phyloP scores from a whole-genome alignment of 2,329 filamentous ascomycete species.

The Teratosphaeria viscida region DNA sequence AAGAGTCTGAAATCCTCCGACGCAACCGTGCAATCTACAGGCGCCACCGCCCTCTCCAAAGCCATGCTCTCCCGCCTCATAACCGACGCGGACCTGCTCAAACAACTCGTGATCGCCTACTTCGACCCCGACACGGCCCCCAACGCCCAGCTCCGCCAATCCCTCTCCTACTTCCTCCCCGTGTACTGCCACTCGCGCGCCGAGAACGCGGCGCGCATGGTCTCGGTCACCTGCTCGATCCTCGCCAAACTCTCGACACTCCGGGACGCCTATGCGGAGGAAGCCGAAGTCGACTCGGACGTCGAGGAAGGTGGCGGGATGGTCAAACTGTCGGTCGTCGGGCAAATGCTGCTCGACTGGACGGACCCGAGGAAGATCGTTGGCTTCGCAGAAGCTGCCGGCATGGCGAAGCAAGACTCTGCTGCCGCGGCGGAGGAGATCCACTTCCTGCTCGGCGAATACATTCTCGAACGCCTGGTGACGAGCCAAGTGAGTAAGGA shows the following conservation, averaged over 20 bases:
- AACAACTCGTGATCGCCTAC: constrained; percentile 73
- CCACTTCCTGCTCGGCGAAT: constrained; percentile 67
- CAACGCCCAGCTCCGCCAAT: constrained; percentile 76
- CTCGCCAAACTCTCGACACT: constrained; percentile 54
- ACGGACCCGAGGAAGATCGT: constrained; percentile 76
- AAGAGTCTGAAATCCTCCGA: constrained; percentile 66
- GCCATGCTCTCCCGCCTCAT: constrained; percentile 73
- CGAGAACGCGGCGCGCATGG: constrained; percentile 77
- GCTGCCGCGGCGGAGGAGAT: constrained; percentile 33
- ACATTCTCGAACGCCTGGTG: constrained; percentile 65
- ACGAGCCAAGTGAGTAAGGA: constrained; percentile 57
- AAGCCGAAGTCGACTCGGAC: constrained; percentile 52
- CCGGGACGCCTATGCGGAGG: constrained; percentile 22
- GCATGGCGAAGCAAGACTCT: constrained; percentile 7
- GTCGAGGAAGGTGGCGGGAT: constrained; percentile 57
- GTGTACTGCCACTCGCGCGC: constrained; percentile 82
- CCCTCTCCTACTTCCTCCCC: constrained; percentile 84
- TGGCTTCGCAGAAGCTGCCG: constrained; percentile 18
- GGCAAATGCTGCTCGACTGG: constrained; percentile 82
- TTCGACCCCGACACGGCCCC: constrained; percentile 71
- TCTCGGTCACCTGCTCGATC: constrained; percentile 59
- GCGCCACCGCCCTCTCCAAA: constrained; percentile 74
- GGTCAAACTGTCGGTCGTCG: constrained; percentile 63
- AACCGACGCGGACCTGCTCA: constrained; percentile 62
- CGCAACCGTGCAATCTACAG: constrained; percentile 67